phyloP scores from a whole-genome alignment of 2,329 filamentous ascomycete species.

The Thermothelomyces thermophilus region DNA sequence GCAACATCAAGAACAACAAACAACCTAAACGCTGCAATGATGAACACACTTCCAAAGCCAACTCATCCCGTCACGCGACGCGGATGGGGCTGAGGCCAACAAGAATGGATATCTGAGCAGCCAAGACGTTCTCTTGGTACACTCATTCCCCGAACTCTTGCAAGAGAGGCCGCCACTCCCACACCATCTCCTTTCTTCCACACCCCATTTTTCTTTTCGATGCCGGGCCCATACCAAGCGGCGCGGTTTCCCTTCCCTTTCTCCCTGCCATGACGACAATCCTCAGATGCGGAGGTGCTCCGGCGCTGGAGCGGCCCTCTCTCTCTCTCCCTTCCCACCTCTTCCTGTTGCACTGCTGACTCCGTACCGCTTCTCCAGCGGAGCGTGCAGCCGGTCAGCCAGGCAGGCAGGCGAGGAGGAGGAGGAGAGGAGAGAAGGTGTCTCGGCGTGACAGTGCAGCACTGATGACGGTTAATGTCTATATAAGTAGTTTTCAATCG shows the following conservation, averaged over 20 bases:
- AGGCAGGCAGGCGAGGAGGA: too few species aligned
- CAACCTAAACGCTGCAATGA: slow-evolving; percentile 19
- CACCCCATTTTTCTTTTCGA: too few species aligned
- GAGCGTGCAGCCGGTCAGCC: too few species aligned
- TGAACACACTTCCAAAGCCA: slow-evolving; percentile 8
- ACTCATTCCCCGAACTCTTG: too few species aligned
- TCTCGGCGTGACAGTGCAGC: slow-evolving; percentile 16
- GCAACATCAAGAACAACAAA: neutral
- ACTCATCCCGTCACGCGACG: slow-evolving; percentile 16
- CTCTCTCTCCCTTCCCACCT: neutral
- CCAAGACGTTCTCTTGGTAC: too few species aligned
- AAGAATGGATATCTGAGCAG: slow-evolving; percentile 29
- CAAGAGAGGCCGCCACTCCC: too few species aligned
- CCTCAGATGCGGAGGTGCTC: slow-evolving; percentile 8
- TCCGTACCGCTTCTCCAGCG: too few species aligned
- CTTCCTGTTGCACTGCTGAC: too few species aligned
- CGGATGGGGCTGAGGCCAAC: slow-evolving; percentile 17
- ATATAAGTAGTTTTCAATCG: slow-evolving; percentile 38
- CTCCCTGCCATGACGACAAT: slow-evolving; percentile 8
- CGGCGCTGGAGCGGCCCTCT: neutral
- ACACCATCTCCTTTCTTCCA: too few species aligned
- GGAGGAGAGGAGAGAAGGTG: neutral
- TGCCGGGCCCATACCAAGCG: neutral
- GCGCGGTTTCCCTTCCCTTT: neutral
- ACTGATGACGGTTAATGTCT: slow-evolving; percentile 24